These are phyloP conservation scores for Taiwanofungus camphoratus DNA, from an alignment of 1,284 basidiomycete genomes.

Conservation along the genomic window DNA sequence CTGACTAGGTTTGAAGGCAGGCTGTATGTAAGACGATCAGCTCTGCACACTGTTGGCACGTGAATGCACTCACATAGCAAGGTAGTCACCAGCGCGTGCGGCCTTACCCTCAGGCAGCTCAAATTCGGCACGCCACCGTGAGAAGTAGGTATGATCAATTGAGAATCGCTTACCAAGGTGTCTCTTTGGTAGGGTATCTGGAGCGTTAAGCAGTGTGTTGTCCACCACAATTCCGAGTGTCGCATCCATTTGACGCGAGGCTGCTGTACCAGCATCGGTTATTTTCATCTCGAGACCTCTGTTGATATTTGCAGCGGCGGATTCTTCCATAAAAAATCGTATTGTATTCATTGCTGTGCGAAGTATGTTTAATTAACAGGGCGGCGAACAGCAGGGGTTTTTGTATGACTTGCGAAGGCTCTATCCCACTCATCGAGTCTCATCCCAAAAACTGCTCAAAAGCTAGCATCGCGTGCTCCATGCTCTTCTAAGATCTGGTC, in stretches of 20 bases:
- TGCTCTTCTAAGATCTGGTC: constrained; percentile 34
- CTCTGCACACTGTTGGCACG: neutral
- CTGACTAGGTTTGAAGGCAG: constrained; percentile 36
- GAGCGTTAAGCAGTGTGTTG: constrained; percentile 35
- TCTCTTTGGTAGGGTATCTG: constrained; percentile 35
- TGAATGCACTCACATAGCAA: constrained; percentile 34
- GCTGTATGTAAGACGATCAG: constrained; percentile 16
- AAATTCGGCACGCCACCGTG: constrained; percentile 27
- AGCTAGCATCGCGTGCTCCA: constrained; percentile 42
- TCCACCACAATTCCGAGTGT: constrained; percentile 35
- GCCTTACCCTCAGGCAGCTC: constrained; percentile 37
- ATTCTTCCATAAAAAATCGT: constrained; percentile 17
- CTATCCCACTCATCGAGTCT: constrained; percentile 44
- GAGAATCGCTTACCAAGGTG: constrained; percentile 32
- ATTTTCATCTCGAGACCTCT: constrained; percentile 29
- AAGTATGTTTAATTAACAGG: no score
- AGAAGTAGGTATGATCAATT: neutral
- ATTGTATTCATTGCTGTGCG: constrained; percentile 34
- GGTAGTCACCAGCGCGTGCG: constrained; percentile 43
- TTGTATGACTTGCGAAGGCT: neutral
- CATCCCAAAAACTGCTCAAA: constrained; percentile 37
- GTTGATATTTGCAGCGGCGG: constrained; percentile 6
- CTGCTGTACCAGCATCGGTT: constrained; percentile 28
- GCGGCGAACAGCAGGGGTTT: neutral
- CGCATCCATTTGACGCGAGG: constrained; percentile 36